These are phyloP conservation scores for Pseudocercospora macadamiae DNA, from an alignment of 2,329 filamentous ascomycete species.

Conservation along the genomic window DNA sequence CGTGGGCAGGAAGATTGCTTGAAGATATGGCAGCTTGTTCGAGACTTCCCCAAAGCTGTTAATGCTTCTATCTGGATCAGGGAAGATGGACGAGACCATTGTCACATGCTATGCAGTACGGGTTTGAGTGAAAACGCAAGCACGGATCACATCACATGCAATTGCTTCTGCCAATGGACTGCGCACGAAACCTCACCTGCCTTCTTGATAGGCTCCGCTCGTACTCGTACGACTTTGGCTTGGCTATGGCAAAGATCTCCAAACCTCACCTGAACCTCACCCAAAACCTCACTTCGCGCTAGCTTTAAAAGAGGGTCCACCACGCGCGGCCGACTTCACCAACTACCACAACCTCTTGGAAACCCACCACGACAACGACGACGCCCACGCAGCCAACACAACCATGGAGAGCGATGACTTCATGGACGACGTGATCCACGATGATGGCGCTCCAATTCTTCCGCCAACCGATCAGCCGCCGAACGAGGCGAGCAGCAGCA, in stretches of 20 bases:
- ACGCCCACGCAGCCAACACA: neutral
- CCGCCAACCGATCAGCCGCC: neutral
- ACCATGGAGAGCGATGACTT: conserved; percentile 9
- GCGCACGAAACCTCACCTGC: conserved; percentile 11
- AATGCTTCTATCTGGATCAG: no score
- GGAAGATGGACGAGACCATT: neutral
- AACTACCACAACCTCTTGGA: neutral
- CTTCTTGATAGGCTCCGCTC: neutral
- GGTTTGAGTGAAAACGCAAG: neutral
- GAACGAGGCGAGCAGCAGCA: no score
- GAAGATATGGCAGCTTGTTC: conserved; percentile 15
- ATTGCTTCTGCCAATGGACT: no score
- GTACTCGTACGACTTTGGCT: neutral
- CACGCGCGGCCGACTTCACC: neutral
- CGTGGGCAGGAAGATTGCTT: conserved; percentile 83
- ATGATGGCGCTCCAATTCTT: neutral
- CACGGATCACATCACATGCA: neutral
- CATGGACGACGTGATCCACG: neutral
- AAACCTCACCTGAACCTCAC: neutral
- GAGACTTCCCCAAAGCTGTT: neutral
- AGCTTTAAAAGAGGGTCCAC: neutral
- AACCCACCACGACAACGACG: neutral
- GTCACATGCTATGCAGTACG: no score
- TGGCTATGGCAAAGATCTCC: neutral
- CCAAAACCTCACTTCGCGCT: neutral